These are phyloP conservation scores for Lichtheimia corymbifera DNA, from an alignment of 371 early-diverging fungal species.

Conservation along the genomic window DNA sequence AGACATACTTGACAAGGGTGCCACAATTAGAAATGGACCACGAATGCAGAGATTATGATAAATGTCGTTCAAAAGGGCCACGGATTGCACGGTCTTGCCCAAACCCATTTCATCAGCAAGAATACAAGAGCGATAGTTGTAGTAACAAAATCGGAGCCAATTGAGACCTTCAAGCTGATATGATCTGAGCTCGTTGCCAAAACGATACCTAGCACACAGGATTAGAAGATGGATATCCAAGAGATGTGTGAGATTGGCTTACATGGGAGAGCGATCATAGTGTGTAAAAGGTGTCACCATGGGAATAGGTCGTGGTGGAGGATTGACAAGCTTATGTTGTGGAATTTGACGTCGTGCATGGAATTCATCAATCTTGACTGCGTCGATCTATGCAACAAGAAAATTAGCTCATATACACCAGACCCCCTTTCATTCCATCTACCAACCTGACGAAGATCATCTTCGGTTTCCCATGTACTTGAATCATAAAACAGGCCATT, in stretches of 20 bases:
- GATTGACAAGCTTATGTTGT: slow-evolving; percentile 39
- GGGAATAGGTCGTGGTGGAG: slow-evolving; percentile 54
- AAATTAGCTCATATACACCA: no score
- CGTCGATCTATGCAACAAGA: slow-evolving; percentile 44
- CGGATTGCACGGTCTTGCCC: slow-evolving; percentile 81
- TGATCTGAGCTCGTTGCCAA: slow-evolving; percentile 69
- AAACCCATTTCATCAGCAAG: slow-evolving; percentile 90
- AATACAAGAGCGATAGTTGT: slow-evolving; percentile 67
- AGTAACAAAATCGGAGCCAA: slow-evolving; percentile 76
- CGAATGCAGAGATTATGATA: slow-evolving; percentile 61
- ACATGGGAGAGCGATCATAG: slow-evolving; percentile 62
- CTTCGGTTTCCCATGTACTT: slow-evolving; percentile 86
- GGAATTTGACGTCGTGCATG: slow-evolving; percentile 51
- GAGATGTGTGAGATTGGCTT: background rate
- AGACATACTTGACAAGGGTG: slow-evolving; percentile 66
- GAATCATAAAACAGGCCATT: slow-evolving; percentile 84
- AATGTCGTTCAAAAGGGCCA: slow-evolving; percentile 69
- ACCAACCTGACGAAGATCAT: slow-evolving; percentile 60
- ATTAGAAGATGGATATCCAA: background rate
- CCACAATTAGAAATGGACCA: slow-evolving; percentile 77
- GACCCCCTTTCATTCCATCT: background rate
- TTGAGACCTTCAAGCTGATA: slow-evolving; percentile 78
- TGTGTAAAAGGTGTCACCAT: slow-evolving; percentile 55
- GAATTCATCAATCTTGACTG: slow-evolving; percentile 59
- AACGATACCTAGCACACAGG: slow-evolving; percentile 52